phyloP scores from a whole-genome alignment of 768 basidiomycete genomes.

The Strobilomyces confusus region DNA sequence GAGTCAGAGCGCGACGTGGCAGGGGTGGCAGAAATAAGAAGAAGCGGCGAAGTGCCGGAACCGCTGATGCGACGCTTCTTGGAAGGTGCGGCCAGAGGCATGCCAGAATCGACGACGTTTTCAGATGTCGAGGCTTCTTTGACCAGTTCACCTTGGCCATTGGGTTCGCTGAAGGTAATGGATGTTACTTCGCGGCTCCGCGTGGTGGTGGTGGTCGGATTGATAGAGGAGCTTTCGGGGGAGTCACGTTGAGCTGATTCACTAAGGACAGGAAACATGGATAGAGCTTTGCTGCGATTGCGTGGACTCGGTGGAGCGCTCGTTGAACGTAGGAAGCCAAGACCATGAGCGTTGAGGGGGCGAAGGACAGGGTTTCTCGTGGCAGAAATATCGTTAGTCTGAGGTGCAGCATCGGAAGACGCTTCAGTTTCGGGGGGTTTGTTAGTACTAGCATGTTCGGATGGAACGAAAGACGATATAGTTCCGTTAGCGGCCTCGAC shows the following conservation, averaged over 20 bases:
- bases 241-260: background rate
- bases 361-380: conserved; percentile 31
- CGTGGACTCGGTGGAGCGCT: conserved; percentile 58
- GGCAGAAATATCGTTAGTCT: conserved; percentile 6
- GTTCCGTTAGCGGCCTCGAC: conserved; percentile 66
- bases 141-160: background rate
- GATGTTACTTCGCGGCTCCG: background rate
- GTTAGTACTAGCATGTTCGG: conserved; percentile 30
- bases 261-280: conserved; percentile 4
- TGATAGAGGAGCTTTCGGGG: background rate
- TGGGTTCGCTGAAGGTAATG: background rate
- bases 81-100: background rate
- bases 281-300: conserved; percentile 13
- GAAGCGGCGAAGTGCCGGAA: conserved; percentile 8
- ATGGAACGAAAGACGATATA: conserved; percentile 39
- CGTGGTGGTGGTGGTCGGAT: background rate
- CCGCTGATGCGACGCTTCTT: conserved; percentile 19
- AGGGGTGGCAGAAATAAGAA: conserved; percentile 12
- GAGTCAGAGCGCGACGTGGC: conserved; percentile 36
- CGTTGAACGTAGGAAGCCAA: conserved; percentile 50
- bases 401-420: conserved; percentile 1
- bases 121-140: conserved; percentile 4
- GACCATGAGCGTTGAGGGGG: conserved; percentile 42
- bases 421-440: conserved; percentile 26
- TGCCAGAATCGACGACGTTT: background rate